phyloP scores from a whole-genome alignment of 2,329 filamentous ascomycete species.

The Triangularia verruculosa region DNA sequence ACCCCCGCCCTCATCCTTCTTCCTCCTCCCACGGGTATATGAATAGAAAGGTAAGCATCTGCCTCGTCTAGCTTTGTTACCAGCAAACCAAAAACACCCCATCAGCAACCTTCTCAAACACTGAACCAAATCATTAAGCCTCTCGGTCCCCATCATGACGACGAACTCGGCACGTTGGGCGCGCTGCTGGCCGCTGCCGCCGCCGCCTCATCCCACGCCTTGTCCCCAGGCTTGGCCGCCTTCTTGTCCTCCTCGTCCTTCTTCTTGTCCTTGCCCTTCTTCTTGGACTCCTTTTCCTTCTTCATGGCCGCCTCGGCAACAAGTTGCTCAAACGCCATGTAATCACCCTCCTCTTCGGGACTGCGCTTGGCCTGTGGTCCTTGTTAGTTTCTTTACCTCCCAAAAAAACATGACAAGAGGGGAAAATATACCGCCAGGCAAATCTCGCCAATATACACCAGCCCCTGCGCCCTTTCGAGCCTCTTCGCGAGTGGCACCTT shows the following conservation, averaged over 20 bases:
- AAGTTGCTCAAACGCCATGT: conserved; percentile 97
- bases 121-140: neutral
- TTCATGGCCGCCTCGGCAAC: conserved; percentile 95
- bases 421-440: conserved; percentile 69
- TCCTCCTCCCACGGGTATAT: conserved; percentile 5
- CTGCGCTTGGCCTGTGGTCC: conserved; percentile 72
- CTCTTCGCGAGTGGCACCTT: conserved; percentile 80
- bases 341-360: conserved; percentile 95
- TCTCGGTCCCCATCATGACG: neutral
- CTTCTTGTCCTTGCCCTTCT: conserved; percentile 57
- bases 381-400: conserved; percentile 7
- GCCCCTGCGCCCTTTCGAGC: conserved; percentile 83
- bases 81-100: conserved; percentile 1
- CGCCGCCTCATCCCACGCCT: conserved; percentile 25
- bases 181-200: conserved; percentile 36
- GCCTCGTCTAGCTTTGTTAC: neutral
- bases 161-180: conserved; percentile 38
- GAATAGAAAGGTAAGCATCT: neutral
- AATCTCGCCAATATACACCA: conserved; percentile 85
- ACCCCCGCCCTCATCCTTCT: neutral
- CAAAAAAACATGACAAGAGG: neutral
- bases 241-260: conserved; percentile 30
- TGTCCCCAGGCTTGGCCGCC: conserved; percentile 16
- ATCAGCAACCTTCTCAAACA: neutral
- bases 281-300: conserved; percentile 82